Base-by-base conservation (phyloP, 768 basidiomycete genomes). In the Leccinum arenicola region DNA sequence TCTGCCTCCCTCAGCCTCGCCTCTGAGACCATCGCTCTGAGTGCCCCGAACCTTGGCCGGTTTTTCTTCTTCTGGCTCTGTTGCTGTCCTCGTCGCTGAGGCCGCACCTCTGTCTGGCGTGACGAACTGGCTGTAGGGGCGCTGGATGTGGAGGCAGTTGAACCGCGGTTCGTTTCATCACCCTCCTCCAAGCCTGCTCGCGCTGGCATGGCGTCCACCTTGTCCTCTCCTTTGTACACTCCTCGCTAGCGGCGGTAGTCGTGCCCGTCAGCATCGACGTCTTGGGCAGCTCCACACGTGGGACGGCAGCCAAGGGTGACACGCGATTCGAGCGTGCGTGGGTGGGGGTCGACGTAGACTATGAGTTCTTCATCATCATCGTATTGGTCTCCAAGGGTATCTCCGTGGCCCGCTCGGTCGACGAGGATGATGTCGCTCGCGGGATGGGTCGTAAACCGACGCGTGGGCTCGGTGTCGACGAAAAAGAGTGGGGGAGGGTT, bases 281-380 rank as follows among this genome's bases (percentile, higher is more conserved):
- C 5, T 55, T 33, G 14, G 71, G 64, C 15, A 70, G 47, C 25
- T 56, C 51, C 54, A 65, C 61, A 9, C 57, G 58, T 1, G 65
- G 65, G 6, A 61, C n/a, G 45, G 57, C 9, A 10, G 65, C 52
- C 6, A 50, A 2, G 48, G 68, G 68, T 4, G 70, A 61, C 27
- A 33, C 49, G 23, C 59, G 55, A 3, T 55, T 54, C 3, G 64
- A 64, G 1, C 87, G 82, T 5, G 1, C 87, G 82, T 5, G 89
- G 89, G 66, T 88, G 82, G 0, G 90, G 89, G 0, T 89, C 88
- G 25, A 84, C 85, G 66, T 91, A 91, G 10, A 92, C 89, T 56
- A 92, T 91, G 31, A 10, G 31, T 4, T 82, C 68, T 57, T 92
- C 90, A 19, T 88, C 87, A 31, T 85, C 84, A 10, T 69, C 61